Evolutionary conservation across 176 grass and related monocot genomes (phyloP), one percentile per base, ranked within the genome.

Genomic region (Oryza punctata): DNA sequence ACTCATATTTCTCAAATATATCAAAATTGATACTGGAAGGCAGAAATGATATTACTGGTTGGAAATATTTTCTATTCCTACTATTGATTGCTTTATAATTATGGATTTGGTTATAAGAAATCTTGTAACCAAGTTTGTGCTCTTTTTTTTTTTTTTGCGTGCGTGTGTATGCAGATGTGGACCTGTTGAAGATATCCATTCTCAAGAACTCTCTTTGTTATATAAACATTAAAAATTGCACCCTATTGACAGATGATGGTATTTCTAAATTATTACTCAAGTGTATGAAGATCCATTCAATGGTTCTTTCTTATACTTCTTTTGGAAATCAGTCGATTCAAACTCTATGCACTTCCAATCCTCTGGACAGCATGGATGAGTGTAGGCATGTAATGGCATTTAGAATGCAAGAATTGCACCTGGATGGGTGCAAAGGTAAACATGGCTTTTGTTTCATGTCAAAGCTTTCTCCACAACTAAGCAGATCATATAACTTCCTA

Each of bases 1-100:
- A 78, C 27, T 57, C 64, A 32, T 27, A 40, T 71, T 61, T 86
- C 63, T 90, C 75, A 80, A 83, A 88, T 77, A 43, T 94, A 43
- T 90, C 91, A 90, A 94, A 87, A 88, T 54, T 94, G 65, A 90
- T 65, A 63, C 72, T 94, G 57, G 91, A 94, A 83, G 91, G 91
- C 38, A 80, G 91, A 83, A 85, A 83, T 88, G 91, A 94, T 88
- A 85, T 94, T 83, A 85, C 68, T 77, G 91, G 91, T 90, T 83
- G 60, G 72, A 61, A 24, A 43, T 66, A 16, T 15, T 8, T 29
- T 37, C 1, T 81, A 2, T 50, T n/a, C 61, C 45, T 44, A 65
- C 23, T 26, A 52, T 84, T 19, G 61, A 10, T 45, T 88, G 10
- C 25, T 86, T 59, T 47, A 16, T 70, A 87, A 21, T 44, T 45